These are phyloP conservation scores for Globisporangium spinosum DNA, from an alignment of 352 stramenopile species.

Conservation along the genomic window DNA sequence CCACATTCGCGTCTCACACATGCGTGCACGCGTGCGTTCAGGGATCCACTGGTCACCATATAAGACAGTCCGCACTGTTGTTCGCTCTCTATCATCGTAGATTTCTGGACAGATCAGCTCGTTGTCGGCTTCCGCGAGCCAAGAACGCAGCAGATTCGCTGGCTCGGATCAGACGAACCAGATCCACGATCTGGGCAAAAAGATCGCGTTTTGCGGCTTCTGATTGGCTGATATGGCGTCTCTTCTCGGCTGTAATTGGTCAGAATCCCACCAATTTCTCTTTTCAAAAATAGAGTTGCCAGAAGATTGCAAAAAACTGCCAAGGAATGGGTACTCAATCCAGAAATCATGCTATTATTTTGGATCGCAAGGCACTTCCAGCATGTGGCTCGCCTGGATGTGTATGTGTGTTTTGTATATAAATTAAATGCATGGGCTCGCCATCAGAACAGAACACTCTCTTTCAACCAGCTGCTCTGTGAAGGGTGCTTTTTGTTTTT, in stretches of 20 bases:
- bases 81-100: background rate
- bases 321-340: background rate
- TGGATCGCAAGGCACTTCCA: background rate
- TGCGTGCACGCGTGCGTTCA: background rate
- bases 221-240: slow-evolving; percentile 16
- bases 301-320: slow-evolving; percentile 7
- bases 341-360: background rate
- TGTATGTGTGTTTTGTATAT: background rate
- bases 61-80: background rate
- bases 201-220: slow-evolving; percentile 14
- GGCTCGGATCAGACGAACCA: background rate
- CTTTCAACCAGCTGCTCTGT: background rate
- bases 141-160: background rate
- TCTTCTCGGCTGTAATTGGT: background rate
- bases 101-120: background rate
- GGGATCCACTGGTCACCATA: background rate
- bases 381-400: background rate
- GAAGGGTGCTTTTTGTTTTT: background rate
- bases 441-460: background rate
- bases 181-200: slow-evolving; percentile 11
- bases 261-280: background rate
- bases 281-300: background rate
- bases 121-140: background rate
- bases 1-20: background rate
- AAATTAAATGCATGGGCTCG: background rate